phyloP scores from a whole-genome alignment of 1,284 basidiomycete genomes.

The Ganoderma lucidum region DNA sequence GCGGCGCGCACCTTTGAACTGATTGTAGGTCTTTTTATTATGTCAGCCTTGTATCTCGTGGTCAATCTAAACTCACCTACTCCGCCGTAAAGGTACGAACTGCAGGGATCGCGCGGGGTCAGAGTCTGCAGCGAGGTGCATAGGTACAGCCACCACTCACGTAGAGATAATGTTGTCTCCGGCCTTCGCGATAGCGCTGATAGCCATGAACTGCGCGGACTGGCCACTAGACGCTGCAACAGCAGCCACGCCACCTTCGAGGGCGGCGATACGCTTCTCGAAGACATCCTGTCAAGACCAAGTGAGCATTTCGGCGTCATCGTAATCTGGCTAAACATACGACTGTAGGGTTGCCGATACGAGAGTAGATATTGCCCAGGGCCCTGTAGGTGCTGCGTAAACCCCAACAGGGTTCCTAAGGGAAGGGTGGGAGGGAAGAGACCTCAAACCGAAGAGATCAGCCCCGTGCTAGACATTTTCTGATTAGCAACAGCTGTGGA shows the following conservation, averaged over 20 bases:
- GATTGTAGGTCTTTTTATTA: conserved; percentile 76
- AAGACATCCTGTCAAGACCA: conserved; percentile 71
- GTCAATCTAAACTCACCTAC: conserved; percentile 44
- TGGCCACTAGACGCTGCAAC: conserved; percentile 84
- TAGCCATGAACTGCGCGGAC: conserved; percentile 83
- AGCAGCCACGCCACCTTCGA: conserved; percentile 85
- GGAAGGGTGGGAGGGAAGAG: conserved; percentile 21
- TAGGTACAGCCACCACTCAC: conserved; percentile 44
- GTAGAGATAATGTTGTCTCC: conserved; percentile 87
- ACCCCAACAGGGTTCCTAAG: background rate
- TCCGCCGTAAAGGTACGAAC: conserved; percentile 73
- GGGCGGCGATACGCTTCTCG: conserved; percentile 85
- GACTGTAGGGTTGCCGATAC: conserved; percentile 84
- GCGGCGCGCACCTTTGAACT: conserved; percentile 74
- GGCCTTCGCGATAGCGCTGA: conserved; percentile 66
- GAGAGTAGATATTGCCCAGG: conserved; percentile 79
- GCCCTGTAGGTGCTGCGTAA: conserved; percentile 46
- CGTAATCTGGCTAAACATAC: conserved; percentile 50
- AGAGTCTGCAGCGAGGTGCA: background rate
- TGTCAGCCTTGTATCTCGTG: conserved; percentile 8
- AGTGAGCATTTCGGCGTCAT: background rate
- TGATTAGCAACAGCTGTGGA: too few relatives aligned
- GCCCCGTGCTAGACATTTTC: conserved; percentile 70
- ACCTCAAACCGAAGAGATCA: conserved; percentile 82
- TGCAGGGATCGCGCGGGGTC: conserved; percentile 31